These are phyloP conservation scores for Articulospora tetracladia DNA, from an alignment of 495 filamentous ascomycete genomes.

Conservation along the genomic window DNA sequence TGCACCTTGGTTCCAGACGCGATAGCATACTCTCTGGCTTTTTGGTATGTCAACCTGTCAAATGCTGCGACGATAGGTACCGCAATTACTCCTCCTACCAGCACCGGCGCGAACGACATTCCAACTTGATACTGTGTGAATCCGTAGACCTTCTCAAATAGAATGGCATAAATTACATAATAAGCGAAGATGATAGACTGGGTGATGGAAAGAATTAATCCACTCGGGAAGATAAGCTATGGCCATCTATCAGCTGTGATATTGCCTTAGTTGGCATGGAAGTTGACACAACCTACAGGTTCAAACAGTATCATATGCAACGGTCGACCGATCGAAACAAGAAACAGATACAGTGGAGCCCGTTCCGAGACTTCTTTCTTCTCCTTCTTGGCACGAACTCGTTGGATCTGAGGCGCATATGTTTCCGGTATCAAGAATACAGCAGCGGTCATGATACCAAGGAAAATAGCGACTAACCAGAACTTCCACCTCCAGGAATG, in stretches of 20 bases:
- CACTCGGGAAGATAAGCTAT: slow-evolving; percentile 53
- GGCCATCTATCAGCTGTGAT: no score
- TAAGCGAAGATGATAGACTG: slow-evolving; percentile 62
- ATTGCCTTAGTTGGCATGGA: no score
- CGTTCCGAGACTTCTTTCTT: slow-evolving; percentile 30
- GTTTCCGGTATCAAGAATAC: slow-evolving; percentile 50
- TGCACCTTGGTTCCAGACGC: slow-evolving; percentile 15
- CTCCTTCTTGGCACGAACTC: slow-evolving; percentile 38
- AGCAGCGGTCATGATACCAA: slow-evolving; percentile 32
- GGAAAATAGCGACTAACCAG: slow-evolving; percentile 30
- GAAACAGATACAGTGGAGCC: slow-evolving; percentile 32
- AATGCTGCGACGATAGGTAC: slow-evolving; percentile 37
- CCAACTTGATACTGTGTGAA: slow-evolving; percentile 47
- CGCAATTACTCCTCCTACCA: slow-evolving; percentile 48
- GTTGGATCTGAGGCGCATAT: slow-evolving; percentile 53
- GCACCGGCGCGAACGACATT: slow-evolving; percentile 53
- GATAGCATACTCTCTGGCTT: background rate
- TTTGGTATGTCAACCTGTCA: slow-evolving; percentile 38
- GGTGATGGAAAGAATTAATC: slow-evolving; percentile 55
- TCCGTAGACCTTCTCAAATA: slow-evolving; percentile 45
- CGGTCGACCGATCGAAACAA: slow-evolving; percentile 52
- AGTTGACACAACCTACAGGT: slow-evolving; percentile 27
- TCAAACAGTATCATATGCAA: slow-evolving; percentile 60
- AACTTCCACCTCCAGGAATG: slow-evolving; percentile 57
- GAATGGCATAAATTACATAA: slow-evolving; percentile 56